Evolutionary conservation across 2,329 filamentous ascomycete genomes (phyloP).

Genomic region (Chalara sp.): DNA sequence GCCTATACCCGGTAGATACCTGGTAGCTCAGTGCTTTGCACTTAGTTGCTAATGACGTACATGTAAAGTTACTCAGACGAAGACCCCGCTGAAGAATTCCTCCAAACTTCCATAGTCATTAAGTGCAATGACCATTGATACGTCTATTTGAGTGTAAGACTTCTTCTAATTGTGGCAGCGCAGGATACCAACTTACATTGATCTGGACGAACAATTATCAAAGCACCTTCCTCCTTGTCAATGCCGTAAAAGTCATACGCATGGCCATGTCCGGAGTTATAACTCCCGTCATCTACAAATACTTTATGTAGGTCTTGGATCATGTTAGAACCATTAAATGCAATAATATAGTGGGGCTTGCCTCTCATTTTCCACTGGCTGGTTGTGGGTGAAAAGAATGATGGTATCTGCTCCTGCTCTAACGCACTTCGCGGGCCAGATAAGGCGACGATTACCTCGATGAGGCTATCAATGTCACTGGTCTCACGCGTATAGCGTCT

Average conservation of each 20-base stretch:
- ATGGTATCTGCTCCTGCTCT: slow-evolving; percentile 46
- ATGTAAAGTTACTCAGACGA: too few species aligned
- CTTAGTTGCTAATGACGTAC: too few species aligned
- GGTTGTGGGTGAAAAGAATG: slow-evolving; percentile 47
- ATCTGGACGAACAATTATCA: slow-evolving; percentile 53
- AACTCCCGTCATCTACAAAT: slow-evolving; percentile 48
- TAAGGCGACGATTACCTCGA: slow-evolving; percentile 50
- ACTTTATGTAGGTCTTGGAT: slow-evolving; percentile 48
- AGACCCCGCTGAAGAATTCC: neutral
- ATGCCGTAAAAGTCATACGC: slow-evolving; percentile 51
- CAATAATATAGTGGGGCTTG: slow-evolving; percentile 22
- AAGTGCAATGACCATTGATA: neutral
- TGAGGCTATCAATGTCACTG: slow-evolving; percentile 44
- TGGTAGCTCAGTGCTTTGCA: too few species aligned
- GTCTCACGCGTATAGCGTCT: slow-evolving; percentile 34
- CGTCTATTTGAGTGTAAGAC: neutral
- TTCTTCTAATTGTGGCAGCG: too few species aligned
- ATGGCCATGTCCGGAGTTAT: slow-evolving; percentile 48
- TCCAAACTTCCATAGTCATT: neutral
- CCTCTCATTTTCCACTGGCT: slow-evolving; percentile 49
- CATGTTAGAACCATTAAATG: neutral
- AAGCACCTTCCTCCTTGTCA: slow-evolving; percentile 34
- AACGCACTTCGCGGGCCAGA: slow-evolving; percentile 39
- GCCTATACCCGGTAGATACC: too few species aligned
- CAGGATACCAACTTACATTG: slow-evolving; percentile 41